phyloP scores from a whole-genome alignment of 331 rosid species.

The Phaseolus coccineus region DNA sequence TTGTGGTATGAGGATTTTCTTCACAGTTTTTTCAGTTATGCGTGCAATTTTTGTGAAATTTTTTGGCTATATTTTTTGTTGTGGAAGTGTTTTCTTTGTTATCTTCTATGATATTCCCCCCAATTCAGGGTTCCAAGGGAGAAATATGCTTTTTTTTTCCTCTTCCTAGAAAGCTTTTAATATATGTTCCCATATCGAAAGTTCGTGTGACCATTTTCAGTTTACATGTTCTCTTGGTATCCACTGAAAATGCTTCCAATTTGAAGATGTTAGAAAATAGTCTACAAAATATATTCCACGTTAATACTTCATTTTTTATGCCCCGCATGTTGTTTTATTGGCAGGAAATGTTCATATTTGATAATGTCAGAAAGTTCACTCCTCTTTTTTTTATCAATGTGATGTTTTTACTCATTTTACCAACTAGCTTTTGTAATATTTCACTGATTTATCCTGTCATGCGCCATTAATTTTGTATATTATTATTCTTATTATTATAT shows the following conservation, averaged over 20 bases:
- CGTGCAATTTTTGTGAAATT: neutral
- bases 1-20: constrained; percentile 14
- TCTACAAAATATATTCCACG: neutral
- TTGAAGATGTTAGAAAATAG: constrained; percentile 5
- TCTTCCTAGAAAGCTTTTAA: neutral
- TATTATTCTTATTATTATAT: neutral
- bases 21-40: neutral
- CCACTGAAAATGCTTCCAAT: constrained; percentile 4
- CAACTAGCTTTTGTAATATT: neutral
- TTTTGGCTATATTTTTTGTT: neutral
- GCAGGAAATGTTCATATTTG: constrained; percentile 8
- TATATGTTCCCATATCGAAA: neutral
- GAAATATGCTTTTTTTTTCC: neutral
- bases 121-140: neutral
- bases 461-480: constrained; percentile 1
- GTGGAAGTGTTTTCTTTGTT: neutral
- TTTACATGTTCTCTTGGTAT: neutral
- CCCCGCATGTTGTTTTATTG: neutral
- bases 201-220: neutral
- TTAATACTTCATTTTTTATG: neutral
- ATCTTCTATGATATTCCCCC: neutral
- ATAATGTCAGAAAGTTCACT: neutral
- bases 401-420: constrained; percentile 25
- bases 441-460: neutral
- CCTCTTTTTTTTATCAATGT: neutral